A percentile compares a stretch with the other conserved stretches of the same genome.
phyloP scores from a whole-genome alignment of 805 yeast species.

The Nakazawaea sp. region DNA sequence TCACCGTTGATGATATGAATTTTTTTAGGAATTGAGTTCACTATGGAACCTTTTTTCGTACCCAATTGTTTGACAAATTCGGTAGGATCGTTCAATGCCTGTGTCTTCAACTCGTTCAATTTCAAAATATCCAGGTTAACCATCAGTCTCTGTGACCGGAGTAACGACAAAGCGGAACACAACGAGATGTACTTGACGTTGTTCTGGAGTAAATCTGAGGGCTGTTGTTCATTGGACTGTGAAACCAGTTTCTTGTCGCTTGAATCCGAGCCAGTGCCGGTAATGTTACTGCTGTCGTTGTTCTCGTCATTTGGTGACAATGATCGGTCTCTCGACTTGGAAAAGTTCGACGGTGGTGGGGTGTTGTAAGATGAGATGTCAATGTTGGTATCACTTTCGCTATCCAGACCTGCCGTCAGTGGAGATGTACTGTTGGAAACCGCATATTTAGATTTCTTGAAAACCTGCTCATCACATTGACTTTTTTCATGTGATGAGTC shows the following conservation, averaged over 20 bases:
- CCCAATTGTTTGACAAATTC: constrained; percentile 8
- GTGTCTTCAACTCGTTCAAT: constrained; percentile 7
- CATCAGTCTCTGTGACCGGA: constrained; percentile 12
- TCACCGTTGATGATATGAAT: constrained; percentile 11
- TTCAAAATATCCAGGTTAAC: constrained; percentile 11
- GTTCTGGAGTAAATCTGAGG: constrained; percentile 10
- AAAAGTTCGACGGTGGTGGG: constrained; percentile 9
- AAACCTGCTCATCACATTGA: too few relatives aligned
- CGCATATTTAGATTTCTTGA: too few relatives aligned
- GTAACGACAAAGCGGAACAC: constrained; percentile 12
- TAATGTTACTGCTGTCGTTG: too few relatives aligned
- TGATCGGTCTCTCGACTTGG: constrained; percentile 7
- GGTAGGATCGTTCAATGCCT: constrained; percentile 11
- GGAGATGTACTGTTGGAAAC: too few relatives aligned
- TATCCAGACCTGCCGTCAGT: not conserved
- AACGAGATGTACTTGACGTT: constrained; percentile 14
- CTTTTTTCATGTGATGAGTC: too few relatives aligned
- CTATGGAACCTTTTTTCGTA: constrained; percentile 7
- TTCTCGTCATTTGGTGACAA: constrained; percentile 8
- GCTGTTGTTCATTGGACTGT: not conserved
- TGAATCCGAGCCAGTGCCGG: too few relatives aligned
- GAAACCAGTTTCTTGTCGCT: too few relatives aligned
- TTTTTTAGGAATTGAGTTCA: constrained; percentile 11
- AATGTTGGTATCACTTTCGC: not conserved
- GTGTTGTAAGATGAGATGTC: constrained; percentile 5